Conservation (phyloP, 768 basidiomycete genomes). For the Mycena indigotica region DNA sequence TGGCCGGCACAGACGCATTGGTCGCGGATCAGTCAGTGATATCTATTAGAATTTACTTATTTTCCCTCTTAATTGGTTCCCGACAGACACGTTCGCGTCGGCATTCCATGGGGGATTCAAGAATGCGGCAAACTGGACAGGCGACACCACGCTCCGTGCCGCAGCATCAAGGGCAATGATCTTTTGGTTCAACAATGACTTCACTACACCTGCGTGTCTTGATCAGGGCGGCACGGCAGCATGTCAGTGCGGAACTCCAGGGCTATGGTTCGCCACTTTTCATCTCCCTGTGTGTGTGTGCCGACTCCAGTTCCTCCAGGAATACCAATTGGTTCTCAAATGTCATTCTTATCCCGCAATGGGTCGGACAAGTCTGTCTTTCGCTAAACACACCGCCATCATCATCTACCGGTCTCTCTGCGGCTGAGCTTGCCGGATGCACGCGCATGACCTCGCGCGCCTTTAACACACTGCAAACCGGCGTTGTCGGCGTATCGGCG, state of each 20-base stretch:
- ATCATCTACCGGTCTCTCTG: slow-evolving; percentile 34
- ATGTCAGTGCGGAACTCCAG: slow-evolving; percentile 54
- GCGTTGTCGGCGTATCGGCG: slow-evolving; percentile 40
- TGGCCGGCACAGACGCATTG: slow-evolving; percentile 62
- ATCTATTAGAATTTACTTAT: background rate
- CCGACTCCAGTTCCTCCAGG: slow-evolving; percentile 28
- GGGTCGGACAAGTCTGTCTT: slow-evolving; percentile 52
- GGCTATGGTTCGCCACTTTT: slow-evolving; percentile 28
- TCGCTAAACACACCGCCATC: slow-evolving; percentile 30
- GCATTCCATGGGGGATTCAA: slow-evolving; percentile 53
- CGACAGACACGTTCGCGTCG: slow-evolving; percentile 47
- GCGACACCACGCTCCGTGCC: slow-evolving; percentile 34
- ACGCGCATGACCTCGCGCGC: slow-evolving; percentile 45
- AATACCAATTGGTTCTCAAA: slow-evolving; percentile 60
- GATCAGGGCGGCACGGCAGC: slow-evolving; percentile 43
- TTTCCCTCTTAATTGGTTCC: background rate
- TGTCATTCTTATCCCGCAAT: slow-evolving; percentile 53
- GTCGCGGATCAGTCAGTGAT: slow-evolving; percentile 42
- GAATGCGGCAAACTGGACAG: slow-evolving; percentile 39
- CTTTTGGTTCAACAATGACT: slow-evolving; percentile 57
- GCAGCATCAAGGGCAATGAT: slow-evolving; percentile 46
- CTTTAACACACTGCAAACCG: slow-evolving; percentile 39
- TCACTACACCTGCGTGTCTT: slow-evolving; percentile 46
- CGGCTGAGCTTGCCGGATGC: slow-evolving; percentile 37
- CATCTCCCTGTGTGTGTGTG: background rate